Conservation (phyloP, 2,329 filamentous ascomycete species). For the Ophiosphaerella narmari region DNA sequence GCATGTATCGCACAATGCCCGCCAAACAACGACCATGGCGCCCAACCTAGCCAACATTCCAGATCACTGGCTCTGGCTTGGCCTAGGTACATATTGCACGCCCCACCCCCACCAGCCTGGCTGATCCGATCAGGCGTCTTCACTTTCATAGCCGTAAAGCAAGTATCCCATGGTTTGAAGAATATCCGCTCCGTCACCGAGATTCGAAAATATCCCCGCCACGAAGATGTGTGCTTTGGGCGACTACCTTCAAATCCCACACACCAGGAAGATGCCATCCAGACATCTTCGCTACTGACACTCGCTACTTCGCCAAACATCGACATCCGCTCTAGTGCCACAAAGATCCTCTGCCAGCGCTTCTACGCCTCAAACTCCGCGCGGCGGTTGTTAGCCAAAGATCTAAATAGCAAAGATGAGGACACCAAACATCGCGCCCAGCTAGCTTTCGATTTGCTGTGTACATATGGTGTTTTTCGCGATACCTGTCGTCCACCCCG, state of each 20-base stretch:
- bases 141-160: slow-evolving; percentile 61
- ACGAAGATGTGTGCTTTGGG: slow-evolving; percentile 1
- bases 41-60: slow-evolving; percentile 44
- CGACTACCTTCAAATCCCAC: slow-evolving; percentile 59
- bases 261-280: slow-evolving; percentile 65
- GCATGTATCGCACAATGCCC: slow-evolving; percentile 15
- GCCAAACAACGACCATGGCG: slow-evolving; percentile 32
- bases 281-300: slow-evolving; percentile 46
- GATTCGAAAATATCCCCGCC: slow-evolving; percentile 68
- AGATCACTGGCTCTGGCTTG: slow-evolving; percentile 55
- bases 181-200: slow-evolving; percentile 67
- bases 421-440: slow-evolving; percentile 25
- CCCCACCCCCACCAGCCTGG: slow-evolving; percentile 40
- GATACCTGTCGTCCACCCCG: slow-evolving; percentile 8
- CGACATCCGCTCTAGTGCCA: slow-evolving; percentile 49
- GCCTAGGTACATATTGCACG: slow-evolving; percentile 41
- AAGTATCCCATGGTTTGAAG: slow-evolving; percentile 63
- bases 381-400: slow-evolving; percentile 23
- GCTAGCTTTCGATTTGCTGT: slow-evolving; percentile 33
- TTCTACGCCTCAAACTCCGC: slow-evolving; percentile 32
- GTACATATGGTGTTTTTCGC: slow-evolving; percentile 26
- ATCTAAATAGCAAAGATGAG: slow-evolving; percentile 27
- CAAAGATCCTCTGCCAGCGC: slow-evolving; percentile 44
- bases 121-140: slow-evolving; percentile 55
- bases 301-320: slow-evolving; percentile 50